Evolutionary conservation across 768 basidiomycete genomes (phyloP).

Genomic region (Trametes punicea): DNA sequence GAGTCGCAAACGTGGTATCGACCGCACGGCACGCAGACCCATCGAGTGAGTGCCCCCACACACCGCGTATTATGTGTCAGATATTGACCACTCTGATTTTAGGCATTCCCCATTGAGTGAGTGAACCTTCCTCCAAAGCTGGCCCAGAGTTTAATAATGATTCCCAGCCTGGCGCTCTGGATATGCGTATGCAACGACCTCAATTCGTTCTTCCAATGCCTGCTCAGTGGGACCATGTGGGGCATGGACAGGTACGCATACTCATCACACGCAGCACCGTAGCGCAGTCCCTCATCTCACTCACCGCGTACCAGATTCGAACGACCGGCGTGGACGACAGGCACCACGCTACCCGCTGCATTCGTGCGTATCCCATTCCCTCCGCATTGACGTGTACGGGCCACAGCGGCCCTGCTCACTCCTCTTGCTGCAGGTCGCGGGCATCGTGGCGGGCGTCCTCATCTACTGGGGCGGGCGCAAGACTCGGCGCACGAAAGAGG

Average conservation of each 20-base stretch:
- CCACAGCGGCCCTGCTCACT: background rate
- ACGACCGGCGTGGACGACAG: slow-evolving; percentile 69
- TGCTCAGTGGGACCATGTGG: slow-evolving; percentile 81
- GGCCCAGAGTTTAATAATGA: no score
- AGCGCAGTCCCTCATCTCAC: background rate
- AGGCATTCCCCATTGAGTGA: slow-evolving; percentile 72
- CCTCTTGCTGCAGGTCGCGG: slow-evolving; percentile 31
- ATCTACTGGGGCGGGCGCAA: slow-evolving; percentile 73
- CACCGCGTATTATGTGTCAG: background rate
- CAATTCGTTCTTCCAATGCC: slow-evolving; percentile 78
- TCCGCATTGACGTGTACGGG: background rate
- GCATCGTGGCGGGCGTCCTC: slow-evolving; percentile 66
- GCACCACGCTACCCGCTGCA: slow-evolving; percentile 62
- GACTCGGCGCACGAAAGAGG: slow-evolving; percentile 65
- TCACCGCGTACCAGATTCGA: slow-evolving; percentile 40
- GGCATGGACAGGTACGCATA: slow-evolving; percentile 54
- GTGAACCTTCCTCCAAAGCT: slow-evolving; percentile 13
- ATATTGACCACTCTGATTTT: slow-evolving; percentile 32
- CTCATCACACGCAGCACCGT: background rate
- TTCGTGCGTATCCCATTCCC: slow-evolving; percentile 51
- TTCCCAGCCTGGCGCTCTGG: slow-evolving; percentile 63
- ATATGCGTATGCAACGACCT: slow-evolving; percentile 72
- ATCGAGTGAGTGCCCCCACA: slow-evolving; percentile 44
- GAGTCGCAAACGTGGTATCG: slow-evolving; percentile 82
- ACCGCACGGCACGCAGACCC: slow-evolving; percentile 81